A percentile compares a stretch with the other conserved stretches of the same genome.
phyloP scores from a whole-genome alignment of 345 rosid species.

The Viola odorata region DNA sequence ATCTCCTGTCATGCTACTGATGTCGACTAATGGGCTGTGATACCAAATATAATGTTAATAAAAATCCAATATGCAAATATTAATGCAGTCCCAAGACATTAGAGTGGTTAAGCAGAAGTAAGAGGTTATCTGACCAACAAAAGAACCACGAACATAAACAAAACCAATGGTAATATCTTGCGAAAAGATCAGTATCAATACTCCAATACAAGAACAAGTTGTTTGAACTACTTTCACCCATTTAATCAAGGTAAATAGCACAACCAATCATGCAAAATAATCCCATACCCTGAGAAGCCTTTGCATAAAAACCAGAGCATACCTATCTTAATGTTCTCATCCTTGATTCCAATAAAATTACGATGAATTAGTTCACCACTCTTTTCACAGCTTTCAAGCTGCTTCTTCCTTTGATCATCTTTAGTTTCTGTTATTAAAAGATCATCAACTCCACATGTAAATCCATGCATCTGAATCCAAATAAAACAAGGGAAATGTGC shows the following conservation, averaged over 20 bases:
- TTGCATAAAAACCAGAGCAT: not conserved
- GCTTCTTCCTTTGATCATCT: slow-evolving; percentile 62
- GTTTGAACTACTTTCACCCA: no score
- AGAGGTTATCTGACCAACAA: no score
- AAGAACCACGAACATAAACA: no score
- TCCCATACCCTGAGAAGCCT: no score
- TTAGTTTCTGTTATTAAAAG: slow-evolving; percentile 61
- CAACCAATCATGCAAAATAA: no score
- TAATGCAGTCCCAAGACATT: not conserved
- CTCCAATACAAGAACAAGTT: no score
- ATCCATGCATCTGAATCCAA: slow-evolving; percentile 80
- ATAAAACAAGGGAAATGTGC: slow-evolving; percentile 22
- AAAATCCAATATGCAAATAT: not conserved
- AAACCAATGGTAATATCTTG: no score
- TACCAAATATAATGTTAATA: not conserved
- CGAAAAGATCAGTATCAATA: no score
- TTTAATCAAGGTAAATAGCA: no score
- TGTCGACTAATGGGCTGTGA: not conserved
- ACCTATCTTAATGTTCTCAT: slow-evolving; percentile 46
- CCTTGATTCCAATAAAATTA: slow-evolving; percentile 53
- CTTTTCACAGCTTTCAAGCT: slow-evolving; percentile 64
- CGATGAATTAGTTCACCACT: slow-evolving; percentile 71
- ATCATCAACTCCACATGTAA: slow-evolving; percentile 98
- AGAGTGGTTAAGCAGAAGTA: not conserved
- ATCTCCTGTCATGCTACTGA: not conserved